Percentiles rank a stretch among this genome's conserved stretches.
These are phyloP conservation scores for Fusarium dimerum DNA, from an alignment of 2,329 filamentous ascomycete genomes.

Conservation along the genomic window DNA sequence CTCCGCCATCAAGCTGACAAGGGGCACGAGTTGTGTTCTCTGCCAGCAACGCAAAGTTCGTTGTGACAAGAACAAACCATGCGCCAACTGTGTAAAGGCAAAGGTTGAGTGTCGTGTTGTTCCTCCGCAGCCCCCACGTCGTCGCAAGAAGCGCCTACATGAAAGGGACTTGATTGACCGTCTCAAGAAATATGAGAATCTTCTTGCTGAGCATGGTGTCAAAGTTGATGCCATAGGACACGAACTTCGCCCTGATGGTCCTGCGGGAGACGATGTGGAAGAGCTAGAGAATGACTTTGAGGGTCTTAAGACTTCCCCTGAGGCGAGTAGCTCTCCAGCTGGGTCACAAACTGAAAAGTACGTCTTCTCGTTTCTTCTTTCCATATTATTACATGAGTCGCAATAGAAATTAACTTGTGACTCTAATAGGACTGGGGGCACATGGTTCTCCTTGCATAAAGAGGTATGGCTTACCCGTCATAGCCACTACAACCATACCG, in stretches of 20 bases:
- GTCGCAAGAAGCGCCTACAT: conserved; percentile 64
- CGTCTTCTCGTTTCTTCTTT: neutral
- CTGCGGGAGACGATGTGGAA: conserved; percentile 51
- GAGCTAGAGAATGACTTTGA: conserved; percentile 59
- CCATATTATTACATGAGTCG: neutral
- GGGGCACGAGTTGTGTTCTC: conserved; percentile 65
- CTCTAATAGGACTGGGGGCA: conserved; percentile 15
- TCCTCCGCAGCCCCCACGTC: conserved; percentile 56
- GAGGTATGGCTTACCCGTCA: conserved; percentile 45
- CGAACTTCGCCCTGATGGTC: conserved; percentile 37
- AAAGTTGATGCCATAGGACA: conserved; percentile 66
- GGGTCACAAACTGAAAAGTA: conserved; percentile 32
- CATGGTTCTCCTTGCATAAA: conserved; percentile 54
- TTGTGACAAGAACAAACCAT: conserved; percentile 73
- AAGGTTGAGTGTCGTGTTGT: conserved; percentile 62
- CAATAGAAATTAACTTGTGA: conserved; percentile 8
- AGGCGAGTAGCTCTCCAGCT: conserved; percentile 40
- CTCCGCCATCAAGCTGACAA: conserved; percentile 54
- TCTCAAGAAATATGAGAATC: conserved; percentile 66
- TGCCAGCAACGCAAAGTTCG: conserved; percentile 78
- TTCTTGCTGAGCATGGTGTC: conserved; percentile 67
- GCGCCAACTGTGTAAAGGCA: conserved; percentile 66
- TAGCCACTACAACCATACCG: too few species aligned
- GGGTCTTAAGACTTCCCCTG: conserved; percentile 54
- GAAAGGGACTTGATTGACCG: conserved; percentile 71